These are phyloP conservation scores for Phytophthora meadii DNA, from an alignment of 352 stramenopile genomes.

Conservation along the genomic window DNA sequence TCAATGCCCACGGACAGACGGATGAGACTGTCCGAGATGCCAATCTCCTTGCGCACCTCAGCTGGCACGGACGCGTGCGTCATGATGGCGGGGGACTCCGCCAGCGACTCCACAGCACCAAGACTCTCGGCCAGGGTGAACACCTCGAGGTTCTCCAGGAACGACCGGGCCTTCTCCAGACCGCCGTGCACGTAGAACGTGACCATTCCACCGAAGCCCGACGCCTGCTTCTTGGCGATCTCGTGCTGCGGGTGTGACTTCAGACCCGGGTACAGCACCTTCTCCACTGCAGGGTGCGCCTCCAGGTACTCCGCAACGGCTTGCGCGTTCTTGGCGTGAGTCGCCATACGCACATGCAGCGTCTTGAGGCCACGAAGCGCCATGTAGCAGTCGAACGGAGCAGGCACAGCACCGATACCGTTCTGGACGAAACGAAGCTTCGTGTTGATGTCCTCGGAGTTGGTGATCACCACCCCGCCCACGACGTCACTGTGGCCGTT, in stretches of 20 bases:
- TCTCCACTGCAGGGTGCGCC: constrained; percentile 88
- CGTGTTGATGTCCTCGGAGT: constrained; percentile 93
- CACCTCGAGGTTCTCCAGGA: constrained; percentile 94
- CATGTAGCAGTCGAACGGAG: constrained; percentile 95
- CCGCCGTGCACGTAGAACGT: constrained; percentile 95
- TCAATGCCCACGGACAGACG: constrained; percentile 94
- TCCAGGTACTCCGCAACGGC: constrained; percentile 92
- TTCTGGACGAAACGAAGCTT: constrained; percentile 95
- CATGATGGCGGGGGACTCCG: constrained; percentile 95
- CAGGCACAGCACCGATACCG: constrained; percentile 93
- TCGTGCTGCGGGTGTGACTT: constrained; percentile 90
- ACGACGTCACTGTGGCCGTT: constrained; percentile 95
- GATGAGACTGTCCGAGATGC: constrained; percentile 94
- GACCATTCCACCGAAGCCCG: constrained; percentile 86
- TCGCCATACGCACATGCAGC: constrained; percentile 93
- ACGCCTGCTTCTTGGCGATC: constrained; percentile 84
- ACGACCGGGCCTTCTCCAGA: constrained; percentile 81
- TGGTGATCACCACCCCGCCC: constrained; percentile 92
- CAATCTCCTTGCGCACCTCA: constrained; percentile 88
- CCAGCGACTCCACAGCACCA: constrained; percentile 92
- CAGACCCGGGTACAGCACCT: constrained; percentile 94
- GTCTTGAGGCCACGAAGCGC: constrained; percentile 96
- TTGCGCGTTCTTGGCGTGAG: constrained; percentile 95
- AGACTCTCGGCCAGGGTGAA: constrained; percentile 96
- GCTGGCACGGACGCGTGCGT: constrained; percentile 93